Evolutionary conservation across 2,329 filamentous ascomycete species (phyloP), one percentile per base, ranked within the genome.

Genomic region (Nemania diffusa): DNA sequence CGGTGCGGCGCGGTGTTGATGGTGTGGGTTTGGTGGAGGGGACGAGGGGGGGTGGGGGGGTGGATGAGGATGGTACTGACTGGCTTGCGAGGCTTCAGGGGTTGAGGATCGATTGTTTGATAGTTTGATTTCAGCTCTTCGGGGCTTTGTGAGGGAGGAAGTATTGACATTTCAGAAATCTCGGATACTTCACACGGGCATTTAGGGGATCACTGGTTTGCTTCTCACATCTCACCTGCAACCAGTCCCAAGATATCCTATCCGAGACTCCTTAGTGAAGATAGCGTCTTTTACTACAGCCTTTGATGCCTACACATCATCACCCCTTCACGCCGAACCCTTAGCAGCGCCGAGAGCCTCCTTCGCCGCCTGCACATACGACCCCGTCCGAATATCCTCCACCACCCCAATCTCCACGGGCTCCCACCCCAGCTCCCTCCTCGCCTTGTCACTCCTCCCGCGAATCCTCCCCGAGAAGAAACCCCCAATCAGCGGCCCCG

Each of bases 71-170:
- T 20, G 46, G 60, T 11, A 65, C 56, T 4, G 71, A 73, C 68
- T 84, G 83, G 83, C 73, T 85, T 50, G 77, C 79, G 64, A 80
- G 80, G 59, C 72, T 85, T 52, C 80, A 80, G 64, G 77, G 78
- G n/a, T 75, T 81, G 68, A 79, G 80, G 8, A 81, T 83, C 62
- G 82, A 84, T 57, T 81, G 80, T 67, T 73, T 85, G 70, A 83
- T 85, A 68, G 82, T 85, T 27, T 85, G 74, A 74, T 24, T 5
- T 51, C 8, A 34, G 13, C 17, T 17, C 26, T 15, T 4, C 26
- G 1, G 20, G 17, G 11, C 13, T 1, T 51, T 7, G 11, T 3
- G 29, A 50, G 32, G 27, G 8, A 8, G 15, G 11, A 17, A 44
- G 11, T 24, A 11, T 34, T 24, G 17, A 5, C 7, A n/a, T 26